A percentile compares a stretch with the other conserved stretches of the same genome.
Evolutionary conservation across 805 yeast genomes (phyloP).

Genomic region (Clavispora carvajalis): DNA sequence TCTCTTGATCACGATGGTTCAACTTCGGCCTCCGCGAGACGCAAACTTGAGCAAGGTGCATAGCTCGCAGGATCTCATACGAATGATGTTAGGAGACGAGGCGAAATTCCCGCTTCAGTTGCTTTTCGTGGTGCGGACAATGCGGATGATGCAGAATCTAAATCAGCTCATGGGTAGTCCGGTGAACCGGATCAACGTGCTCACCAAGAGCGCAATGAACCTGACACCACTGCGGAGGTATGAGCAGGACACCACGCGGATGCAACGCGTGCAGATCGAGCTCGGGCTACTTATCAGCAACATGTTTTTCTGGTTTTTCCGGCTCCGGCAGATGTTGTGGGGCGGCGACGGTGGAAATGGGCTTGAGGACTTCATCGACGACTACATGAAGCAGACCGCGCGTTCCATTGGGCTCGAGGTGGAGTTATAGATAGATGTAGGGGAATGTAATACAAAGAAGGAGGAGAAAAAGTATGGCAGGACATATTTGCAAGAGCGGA

Average conservation of each 20-base stretch:
- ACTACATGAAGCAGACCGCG: constrained; percentile 38
- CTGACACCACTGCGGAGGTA: not conserved
- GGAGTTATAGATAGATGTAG: no score
- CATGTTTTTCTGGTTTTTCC: constrained; percentile 26
- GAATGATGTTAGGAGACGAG: constrained; percentile 54
- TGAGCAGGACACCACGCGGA: constrained; percentile 7
- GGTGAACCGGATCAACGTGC: constrained; percentile 61
- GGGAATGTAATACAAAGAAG: no score
- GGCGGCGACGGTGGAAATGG: constrained; percentile 30
- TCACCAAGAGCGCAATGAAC: constrained; percentile 53
- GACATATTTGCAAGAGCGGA: no score
- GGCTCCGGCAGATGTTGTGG: constrained; percentile 28
- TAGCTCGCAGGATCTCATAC: constrained; percentile 36
- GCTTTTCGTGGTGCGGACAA: constrained; percentile 61
- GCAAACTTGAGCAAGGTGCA: constrained; percentile 31
- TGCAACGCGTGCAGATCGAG: constrained; percentile 18
- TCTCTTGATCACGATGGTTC: constrained; percentile 52
- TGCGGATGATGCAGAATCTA: constrained; percentile 69
- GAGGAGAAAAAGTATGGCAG: no score
- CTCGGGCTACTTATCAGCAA: constrained; percentile 24
- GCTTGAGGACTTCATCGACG: constrained; percentile 43
- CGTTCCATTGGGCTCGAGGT: constrained; percentile 38
- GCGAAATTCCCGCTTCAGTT: constrained; percentile 63
- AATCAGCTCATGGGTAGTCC: constrained; percentile 67
- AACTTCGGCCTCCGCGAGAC: constrained; percentile 38